Base-by-base conservation (phyloP, 352 stramenopile genomes). In the Phytophthora uliginosa region DNA sequence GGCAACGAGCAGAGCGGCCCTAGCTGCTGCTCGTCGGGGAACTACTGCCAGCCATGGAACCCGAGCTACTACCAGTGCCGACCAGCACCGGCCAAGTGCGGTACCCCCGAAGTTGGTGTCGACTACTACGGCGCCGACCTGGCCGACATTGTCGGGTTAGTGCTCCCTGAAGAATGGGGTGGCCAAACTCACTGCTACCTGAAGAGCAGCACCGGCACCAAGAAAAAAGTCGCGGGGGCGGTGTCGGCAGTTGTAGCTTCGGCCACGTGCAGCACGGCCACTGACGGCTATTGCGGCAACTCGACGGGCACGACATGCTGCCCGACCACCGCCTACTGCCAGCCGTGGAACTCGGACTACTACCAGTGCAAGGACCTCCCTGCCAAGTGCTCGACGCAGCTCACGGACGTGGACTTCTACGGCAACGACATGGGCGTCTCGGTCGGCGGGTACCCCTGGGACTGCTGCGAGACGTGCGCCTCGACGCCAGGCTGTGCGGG, bases 31-130 rank as follows among this genome's bases (percentile, higher is more conserved):
- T 62, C 68, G 9, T 62, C 62, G 3, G 73, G 70, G 15, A 70
- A 77, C 54, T 87, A 87, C 75, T 88, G 80, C 72, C 77, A 80
- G 61, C 77, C 80, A 1, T 88, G 80, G 80, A 73, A 84, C 59
- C 42, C 69, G 1, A 59, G 24, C 18, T 79, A 81, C 64, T 85
- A 78, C 75, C 78, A 88, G 63, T 87, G 80, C 26, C 48, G 81
- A 36, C 53, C 75, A 15, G 59, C 65, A 38, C 78, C 72, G 3
- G 24, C 61, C 18, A 53, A 75, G 59, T 85, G 78, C 62, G 60
- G 60, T 13, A 55, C 51, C 26, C 76, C 79, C 59, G 40, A 76
- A n/a, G 65, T 79, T n/a, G 69, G 78, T 58, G 45, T 77, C 18
- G 81, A 86, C 60, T 84, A 80, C 22, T 78, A 74, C 40, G 82